Evolutionary conservation across 352 stramenopile species (phyloP).

Genomic region (Pythium plurisporium): DNA sequence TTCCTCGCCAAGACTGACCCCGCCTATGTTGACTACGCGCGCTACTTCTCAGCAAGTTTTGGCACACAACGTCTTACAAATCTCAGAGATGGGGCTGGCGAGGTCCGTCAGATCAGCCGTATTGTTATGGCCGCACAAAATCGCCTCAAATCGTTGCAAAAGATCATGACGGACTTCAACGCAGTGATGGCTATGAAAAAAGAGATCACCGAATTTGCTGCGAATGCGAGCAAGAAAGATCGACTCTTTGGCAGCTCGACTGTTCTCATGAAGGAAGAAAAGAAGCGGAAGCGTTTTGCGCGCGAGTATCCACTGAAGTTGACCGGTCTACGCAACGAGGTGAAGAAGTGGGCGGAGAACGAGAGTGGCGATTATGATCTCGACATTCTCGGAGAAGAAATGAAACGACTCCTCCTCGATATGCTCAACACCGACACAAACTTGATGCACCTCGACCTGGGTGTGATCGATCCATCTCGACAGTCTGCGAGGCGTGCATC

Average conservation of each 20-base stretch:
- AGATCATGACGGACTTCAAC: slow-evolving; percentile 74
- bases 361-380: slow-evolving; percentile 71
- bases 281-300: slow-evolving; percentile 64
- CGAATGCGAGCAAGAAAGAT: slow-evolving; percentile 63
- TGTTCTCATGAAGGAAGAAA: slow-evolving; percentile 71
- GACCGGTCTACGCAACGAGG: slow-evolving; percentile 50
- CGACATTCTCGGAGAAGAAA: slow-evolving; percentile 58
- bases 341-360: slow-evolving; percentile 69
- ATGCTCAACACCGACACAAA: slow-evolving; percentile 83
- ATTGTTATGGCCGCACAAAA: slow-evolving; percentile 50
- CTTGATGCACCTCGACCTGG: slow-evolving; percentile 81
- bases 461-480: slow-evolving; percentile 32
- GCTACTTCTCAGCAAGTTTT: slow-evolving; percentile 30
- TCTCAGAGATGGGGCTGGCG: slow-evolving; percentile 37
- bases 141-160: slow-evolving; percentile 63
- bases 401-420: slow-evolving; percentile 68
- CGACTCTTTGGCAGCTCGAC: slow-evolving; percentile 72
- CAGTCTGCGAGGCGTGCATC: slow-evolving; percentile 29
- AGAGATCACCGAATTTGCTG: slow-evolving; percentile 73
- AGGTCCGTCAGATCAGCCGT: slow-evolving; percentile 41
- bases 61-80: slow-evolving; percentile 34
- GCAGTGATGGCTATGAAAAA: slow-evolving; percentile 67
- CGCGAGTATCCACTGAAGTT: slow-evolving; percentile 64
- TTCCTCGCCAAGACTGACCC: slow-evolving; percentile 65
- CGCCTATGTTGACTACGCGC: slow-evolving; percentile 18